Conservation (phyloP, 208 protist species). For the Leishmania major region DNA sequence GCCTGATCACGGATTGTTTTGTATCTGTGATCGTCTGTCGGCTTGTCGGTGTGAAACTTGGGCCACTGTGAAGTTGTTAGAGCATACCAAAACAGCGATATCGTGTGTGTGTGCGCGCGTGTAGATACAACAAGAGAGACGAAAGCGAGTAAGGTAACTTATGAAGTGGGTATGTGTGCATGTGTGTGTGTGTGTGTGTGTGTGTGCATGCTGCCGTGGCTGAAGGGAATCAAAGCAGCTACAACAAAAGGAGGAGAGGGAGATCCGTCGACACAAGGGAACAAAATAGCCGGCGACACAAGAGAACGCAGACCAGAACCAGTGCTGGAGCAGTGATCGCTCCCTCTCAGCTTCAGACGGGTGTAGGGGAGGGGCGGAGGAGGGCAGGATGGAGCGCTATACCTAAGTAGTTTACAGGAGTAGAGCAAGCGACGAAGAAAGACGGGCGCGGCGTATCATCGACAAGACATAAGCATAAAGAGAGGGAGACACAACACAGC, state of each 20-base stretch:
- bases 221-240: neutral
- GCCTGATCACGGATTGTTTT: no score
- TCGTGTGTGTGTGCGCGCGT: neutral
- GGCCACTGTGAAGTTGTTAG: neutral
- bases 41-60: neutral
- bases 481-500: neutral
- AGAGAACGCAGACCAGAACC: neutral
- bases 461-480: neutral
- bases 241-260: neutral
- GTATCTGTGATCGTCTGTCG: neutral
- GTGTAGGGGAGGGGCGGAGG: neutral
- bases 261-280: neutral
- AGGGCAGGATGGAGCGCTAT: neutral
- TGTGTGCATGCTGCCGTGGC: neutral
- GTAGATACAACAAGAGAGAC: neutral
- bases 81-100: neutral
- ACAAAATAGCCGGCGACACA: neutral
- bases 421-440: neutral
- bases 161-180: neutral
- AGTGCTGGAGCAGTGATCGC: neutral
- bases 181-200: neutral
- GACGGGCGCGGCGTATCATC: neutral
- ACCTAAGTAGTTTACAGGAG: neutral
- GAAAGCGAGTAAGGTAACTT: neutral
- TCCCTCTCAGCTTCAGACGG: neutral